Evolutionary conservation across 2,329 filamentous ascomycete genomes (phyloP).

Genomic region (Diatrype stigma): DNA sequence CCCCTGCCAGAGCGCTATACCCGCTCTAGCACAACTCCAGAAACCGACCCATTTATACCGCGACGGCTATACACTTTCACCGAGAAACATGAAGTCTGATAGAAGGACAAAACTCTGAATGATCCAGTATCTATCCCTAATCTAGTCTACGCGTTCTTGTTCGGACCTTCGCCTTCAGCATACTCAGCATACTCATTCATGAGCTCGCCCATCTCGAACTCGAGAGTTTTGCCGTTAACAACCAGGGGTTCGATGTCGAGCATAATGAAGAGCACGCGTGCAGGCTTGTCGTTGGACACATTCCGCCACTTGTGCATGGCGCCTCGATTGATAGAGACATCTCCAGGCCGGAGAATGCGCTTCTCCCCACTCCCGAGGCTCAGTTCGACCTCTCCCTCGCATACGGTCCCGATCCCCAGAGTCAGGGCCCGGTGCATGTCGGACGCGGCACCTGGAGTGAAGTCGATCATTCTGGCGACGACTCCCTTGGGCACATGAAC

Average conservation of each 20-base stretch:
- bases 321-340: conserved; percentile 41
- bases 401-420: conserved; percentile 41
- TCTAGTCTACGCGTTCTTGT: not conserved
- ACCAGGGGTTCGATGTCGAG: not conserved
- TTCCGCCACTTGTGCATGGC: conserved; percentile 39
- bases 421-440: conserved; percentile 40
- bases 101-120: not conserved
- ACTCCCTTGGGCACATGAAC: not conserved
- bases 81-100: too few relatives aligned
- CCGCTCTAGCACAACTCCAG: too few relatives aligned
- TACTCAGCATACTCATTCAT: not conserved
- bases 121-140: not conserved
- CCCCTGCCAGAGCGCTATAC: too few relatives aligned
- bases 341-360: conserved; percentile 35
- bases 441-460: conserved; percentile 32
- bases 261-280: not conserved
- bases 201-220: not conserved
- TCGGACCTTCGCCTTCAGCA: not conserved
- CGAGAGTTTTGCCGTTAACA: not conserved
- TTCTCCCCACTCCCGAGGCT: conserved; percentile 35
- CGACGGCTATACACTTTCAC: too few relatives aligned
- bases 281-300: not conserved
- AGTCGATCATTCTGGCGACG: conserved; percentile 40
- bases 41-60: too few relatives aligned
- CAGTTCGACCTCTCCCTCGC: conserved; percentile 42